A percentile compares a stretch with the other conserved stretches of the same genome.
These are phyloP conservation scores for Sodiomyces alkalinus DNA, from an alignment of 2,329 filamentous ascomycete genomes.

Conservation along the genomic window DNA sequence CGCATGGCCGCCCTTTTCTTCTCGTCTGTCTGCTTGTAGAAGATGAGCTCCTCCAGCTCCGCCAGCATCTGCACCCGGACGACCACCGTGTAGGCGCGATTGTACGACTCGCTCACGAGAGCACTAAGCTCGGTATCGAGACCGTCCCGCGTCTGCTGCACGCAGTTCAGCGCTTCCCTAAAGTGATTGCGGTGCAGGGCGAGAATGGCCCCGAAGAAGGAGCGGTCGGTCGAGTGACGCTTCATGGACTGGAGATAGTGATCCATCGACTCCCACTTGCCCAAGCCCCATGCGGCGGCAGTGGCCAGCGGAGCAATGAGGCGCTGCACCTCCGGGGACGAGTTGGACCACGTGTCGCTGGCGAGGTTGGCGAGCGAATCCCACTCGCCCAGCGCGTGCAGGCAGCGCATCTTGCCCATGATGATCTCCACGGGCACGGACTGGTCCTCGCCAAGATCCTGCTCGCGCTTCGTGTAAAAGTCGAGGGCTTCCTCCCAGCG, in stretches of 20 bases:
- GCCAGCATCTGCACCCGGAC: conserved; percentile 98
- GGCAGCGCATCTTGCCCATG: conserved; percentile 98
- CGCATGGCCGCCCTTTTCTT: conserved; percentile 86
- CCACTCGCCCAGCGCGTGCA: conserved; percentile 96
- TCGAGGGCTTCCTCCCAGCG: conserved; percentile 94
- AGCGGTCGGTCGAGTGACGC: conserved; percentile 78
- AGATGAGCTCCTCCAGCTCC: conserved; percentile 93
- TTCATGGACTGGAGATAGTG: conserved; percentile 94
- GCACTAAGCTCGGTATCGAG: conserved; percentile 93
- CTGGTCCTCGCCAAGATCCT: conserved; percentile 43
- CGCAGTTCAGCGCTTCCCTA: conserved; percentile 73
- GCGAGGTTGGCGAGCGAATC: conserved; percentile 79
- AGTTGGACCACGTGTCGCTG: conserved; percentile 87
- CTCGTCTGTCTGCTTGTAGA: conserved; percentile 87
- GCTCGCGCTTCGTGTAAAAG: conserved; percentile 79
- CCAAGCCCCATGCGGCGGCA: conserved; percentile 88
- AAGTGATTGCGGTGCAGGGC: conserved; percentile 94
- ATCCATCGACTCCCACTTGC: conserved; percentile 98
- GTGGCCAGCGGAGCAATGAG: conserved; percentile 88
- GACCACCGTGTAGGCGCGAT: conserved; percentile 92
- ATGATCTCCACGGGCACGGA: conserved; percentile 73
- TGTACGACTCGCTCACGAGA: conserved; percentile 95
- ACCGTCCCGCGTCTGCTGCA: conserved; percentile 82
- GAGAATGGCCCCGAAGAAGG: conserved; percentile 94
- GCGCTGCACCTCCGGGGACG: conserved; percentile 72